Percentiles rank a stretch among this genome's conserved stretches.
Conservation (phyloP, 345 rosid species). For the Populus alba region DNA sequence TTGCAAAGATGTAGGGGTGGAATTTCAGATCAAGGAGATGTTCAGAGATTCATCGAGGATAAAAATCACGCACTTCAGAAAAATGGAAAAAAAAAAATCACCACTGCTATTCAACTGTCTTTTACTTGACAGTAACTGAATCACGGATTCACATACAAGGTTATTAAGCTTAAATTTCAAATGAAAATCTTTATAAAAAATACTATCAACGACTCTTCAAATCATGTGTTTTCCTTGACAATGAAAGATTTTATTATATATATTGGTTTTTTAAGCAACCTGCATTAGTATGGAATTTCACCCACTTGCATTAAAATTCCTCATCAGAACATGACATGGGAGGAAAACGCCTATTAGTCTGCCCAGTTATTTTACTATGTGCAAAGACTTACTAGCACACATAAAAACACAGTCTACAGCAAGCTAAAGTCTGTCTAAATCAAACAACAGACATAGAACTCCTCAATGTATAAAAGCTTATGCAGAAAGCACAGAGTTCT, state of each 20-base stretch:
- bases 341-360: too few species aligned
- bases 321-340: too few species aligned
- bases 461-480: neutral
- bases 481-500: neutral
- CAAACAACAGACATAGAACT: neutral
- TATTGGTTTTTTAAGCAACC: neutral
- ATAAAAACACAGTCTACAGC: neutral
- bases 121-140: neutral
- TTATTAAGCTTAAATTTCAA: neutral
- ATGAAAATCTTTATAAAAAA: neutral
- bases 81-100: neutral
- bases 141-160: neutral
- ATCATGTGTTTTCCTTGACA: neutral
- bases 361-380: too few species aligned
- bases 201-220: neutral
- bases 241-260: too few species aligned
- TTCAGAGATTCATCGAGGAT: neutral
- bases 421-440: neutral
- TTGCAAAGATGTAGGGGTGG: constrained; percentile 6
- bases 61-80: neutral
- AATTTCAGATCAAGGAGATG: neutral
- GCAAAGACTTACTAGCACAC: too few species aligned
- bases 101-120: neutral
- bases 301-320: neutral
- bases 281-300: neutral